Conservation (phyloP, 805 yeast genomes). For the Saccharomycopsis amapae region DNA sequence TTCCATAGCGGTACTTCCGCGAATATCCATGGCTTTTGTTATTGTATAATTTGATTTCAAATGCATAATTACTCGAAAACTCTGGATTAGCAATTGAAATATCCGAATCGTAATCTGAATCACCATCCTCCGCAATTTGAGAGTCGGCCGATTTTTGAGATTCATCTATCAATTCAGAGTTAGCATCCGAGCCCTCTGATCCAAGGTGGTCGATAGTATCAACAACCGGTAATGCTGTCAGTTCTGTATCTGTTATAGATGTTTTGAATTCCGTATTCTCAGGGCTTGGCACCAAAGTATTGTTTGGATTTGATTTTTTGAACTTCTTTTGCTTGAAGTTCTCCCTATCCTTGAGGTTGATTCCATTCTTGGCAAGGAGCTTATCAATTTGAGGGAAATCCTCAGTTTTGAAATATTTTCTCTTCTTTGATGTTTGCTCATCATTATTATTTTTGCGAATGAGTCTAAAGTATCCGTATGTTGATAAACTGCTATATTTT, state of each 20-base stretch:
- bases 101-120: slow-evolving; percentile 33
- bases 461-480: slow-evolving; percentile 32
- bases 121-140: slow-evolving; percentile 1
- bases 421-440: slow-evolving; percentile 5
- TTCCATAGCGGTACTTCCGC: too few relatives aligned
- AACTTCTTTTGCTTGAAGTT: slow-evolving; percentile 5
- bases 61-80: slow-evolving; percentile 42
- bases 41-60: slow-evolving; percentile 38
- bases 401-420: slow-evolving; percentile 24
- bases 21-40: slow-evolving; percentile 2
- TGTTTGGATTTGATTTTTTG: background rate
- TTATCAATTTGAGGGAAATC: slow-evolving; percentile 19
- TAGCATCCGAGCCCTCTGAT: background rate
- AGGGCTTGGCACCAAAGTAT: background rate
- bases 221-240: too few relatives aligned
- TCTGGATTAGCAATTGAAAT: slow-evolving; percentile 48
- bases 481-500: slow-evolving; percentile 41
- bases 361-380: slow-evolving; percentile 9
- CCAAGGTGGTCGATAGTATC: too few relatives aligned
- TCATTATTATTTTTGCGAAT: slow-evolving; percentile 19
- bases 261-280: background rate
- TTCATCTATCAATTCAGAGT: background rate
- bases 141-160: background rate
- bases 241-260: too few relatives aligned
- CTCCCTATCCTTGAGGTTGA: background rate